A percentile compares a stretch with the other conserved stretches of the same genome.
Conservation (phyloP, 495 filamentous ascomycete genomes). For the Paragyromitra xinjiangensis region DNA sequence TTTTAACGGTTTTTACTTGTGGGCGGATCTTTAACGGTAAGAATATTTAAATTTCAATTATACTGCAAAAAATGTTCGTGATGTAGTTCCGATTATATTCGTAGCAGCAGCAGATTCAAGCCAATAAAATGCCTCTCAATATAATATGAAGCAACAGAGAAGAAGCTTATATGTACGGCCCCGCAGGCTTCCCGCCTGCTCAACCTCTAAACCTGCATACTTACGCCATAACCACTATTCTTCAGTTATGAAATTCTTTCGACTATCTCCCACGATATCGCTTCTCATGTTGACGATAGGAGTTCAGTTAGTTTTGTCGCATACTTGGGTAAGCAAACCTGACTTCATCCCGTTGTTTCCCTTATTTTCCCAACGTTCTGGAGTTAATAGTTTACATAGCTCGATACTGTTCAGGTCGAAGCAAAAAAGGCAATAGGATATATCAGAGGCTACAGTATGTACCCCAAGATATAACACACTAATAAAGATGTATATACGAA, state of each 20-base stretch:
- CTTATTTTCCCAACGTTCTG: not conserved
- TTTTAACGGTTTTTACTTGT: not conserved
- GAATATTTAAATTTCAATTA: not conserved
- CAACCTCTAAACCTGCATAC: not conserved
- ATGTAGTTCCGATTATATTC: constrained; percentile 8
- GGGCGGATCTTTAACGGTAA: constrained; percentile 7
- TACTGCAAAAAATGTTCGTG: constrained; percentile 3
- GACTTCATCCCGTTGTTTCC: not conserved
- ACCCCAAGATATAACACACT: not conserved
- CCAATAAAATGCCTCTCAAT: not conserved
- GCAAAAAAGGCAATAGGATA: constrained; percentile 30
- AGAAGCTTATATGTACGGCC: constrained; percentile 7
- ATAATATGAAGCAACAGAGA: not conserved
- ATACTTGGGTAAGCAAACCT: constrained; percentile 40
- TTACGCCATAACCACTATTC: not conserved
- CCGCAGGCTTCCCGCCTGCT: not conserved
- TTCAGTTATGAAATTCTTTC: constrained; percentile 3
- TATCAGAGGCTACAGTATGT: constrained; percentile 38
- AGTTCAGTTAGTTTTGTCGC: constrained; percentile 24
- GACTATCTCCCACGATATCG: not conserved
- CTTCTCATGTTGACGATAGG: constrained; percentile 27
- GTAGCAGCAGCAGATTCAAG: not conserved
- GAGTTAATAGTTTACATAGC: constrained; percentile 8
- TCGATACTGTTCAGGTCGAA: constrained; percentile 36
- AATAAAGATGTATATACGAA: not conserved